These are phyloP conservation scores for Cynara cardunculus DNA, from an alignment of 129 eudicot species.

Conservation along the genomic window DNA sequence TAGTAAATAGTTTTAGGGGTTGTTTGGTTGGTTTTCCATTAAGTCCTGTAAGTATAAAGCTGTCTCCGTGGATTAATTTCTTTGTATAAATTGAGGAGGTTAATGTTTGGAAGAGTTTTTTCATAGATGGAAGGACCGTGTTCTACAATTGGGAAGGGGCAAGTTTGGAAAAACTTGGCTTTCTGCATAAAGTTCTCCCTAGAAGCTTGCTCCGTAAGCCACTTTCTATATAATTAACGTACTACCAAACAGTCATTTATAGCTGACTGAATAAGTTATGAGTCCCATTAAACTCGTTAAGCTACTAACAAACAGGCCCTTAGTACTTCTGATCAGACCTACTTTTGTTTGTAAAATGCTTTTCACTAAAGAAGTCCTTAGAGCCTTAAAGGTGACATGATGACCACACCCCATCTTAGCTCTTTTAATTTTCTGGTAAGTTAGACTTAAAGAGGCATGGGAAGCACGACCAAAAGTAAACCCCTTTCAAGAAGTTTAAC, in stretches of 20 bases:
- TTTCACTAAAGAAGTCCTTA: not conserved
- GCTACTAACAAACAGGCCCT: not conserved
- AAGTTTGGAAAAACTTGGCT: no score
- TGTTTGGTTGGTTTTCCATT: no score
- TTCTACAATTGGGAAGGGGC: no score
- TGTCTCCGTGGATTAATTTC: no score
- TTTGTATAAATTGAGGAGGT: no score
- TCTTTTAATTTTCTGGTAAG: not conserved
- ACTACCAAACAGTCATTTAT: not conserved
- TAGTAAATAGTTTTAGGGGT: not conserved
- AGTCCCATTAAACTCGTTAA: not conserved
- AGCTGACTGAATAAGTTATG: no score
- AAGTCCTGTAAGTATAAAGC: no score
- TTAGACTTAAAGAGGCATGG: constrained; percentile 19
- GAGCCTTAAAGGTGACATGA: not conserved
- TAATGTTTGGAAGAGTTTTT: no score
- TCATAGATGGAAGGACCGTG: no score
- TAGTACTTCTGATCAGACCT: not conserved
- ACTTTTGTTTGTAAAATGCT: not conserved
- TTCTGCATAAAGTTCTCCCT: no score
- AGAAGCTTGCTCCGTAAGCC: no score
- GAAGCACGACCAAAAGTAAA: constrained; percentile 26
- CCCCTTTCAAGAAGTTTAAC: constrained; percentile 9
- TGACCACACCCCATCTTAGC: constrained; percentile 17
- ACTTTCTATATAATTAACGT: no score